Conservation (phyloP, 495 filamentous ascomycete genomes). For the Tuber indicum region DNA sequence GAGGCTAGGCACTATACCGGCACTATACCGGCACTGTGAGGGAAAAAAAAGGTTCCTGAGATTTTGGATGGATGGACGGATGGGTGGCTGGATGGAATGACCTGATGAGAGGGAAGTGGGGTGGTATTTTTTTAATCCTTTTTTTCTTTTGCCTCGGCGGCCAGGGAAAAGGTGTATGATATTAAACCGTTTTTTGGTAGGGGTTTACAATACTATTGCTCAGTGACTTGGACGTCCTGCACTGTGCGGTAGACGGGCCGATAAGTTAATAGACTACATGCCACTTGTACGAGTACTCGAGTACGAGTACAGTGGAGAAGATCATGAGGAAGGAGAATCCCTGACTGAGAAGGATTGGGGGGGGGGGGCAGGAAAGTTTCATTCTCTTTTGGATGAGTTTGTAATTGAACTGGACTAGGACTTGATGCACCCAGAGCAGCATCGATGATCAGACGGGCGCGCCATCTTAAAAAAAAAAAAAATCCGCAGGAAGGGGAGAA, state of each 20-base stretch:
- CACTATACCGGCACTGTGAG: neutral
- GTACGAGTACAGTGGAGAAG: neutral
- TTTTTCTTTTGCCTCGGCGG: neutral
- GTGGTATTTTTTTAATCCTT: neutral
- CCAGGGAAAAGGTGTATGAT: neutral
- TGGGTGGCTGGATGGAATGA: neutral
- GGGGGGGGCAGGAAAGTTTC: neutral
- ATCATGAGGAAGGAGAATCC: neutral
- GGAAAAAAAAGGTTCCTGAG: neutral
- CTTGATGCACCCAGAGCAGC: neutral
- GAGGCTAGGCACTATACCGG: neutral
- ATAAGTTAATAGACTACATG: neutral
- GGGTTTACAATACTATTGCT: neutral
- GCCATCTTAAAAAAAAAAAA: neutral
- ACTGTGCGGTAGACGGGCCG: neutral
- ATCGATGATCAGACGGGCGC: neutral
- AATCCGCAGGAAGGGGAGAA: neutral
- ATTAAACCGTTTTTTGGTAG: neutral
- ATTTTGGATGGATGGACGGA: neutral
- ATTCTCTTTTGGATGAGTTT: neutral
- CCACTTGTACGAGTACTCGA: neutral
- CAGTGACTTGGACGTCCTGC: neutral
- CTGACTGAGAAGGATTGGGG: neutral
- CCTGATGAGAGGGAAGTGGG: neutral
- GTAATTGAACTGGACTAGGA: neutral